Evolutionary conservation across 495 filamentous ascomycete species (phyloP).

Genomic region (Lichina pygmaea): DNA sequence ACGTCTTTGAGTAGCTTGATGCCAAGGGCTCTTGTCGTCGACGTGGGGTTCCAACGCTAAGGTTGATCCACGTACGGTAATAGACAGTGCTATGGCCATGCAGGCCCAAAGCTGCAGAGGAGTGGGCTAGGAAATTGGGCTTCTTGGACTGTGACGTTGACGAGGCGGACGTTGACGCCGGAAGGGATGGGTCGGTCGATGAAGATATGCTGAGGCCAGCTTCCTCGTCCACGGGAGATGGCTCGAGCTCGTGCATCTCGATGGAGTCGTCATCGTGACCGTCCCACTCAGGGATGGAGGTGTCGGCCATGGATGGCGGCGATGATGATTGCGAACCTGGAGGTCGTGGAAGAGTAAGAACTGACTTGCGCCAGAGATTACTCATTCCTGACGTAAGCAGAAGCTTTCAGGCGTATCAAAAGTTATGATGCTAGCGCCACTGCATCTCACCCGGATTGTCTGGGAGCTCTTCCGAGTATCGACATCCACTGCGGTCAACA

Average conservation of each 20-base stretch:
- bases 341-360: too few species aligned
- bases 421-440: too few species aligned
- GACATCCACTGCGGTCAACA: too few species aligned
- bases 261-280: slow-evolving; percentile 15
- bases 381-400: too few species aligned
- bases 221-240: slow-evolving; percentile 44
- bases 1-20: background rate
- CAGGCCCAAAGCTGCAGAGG: slow-evolving; percentile 10
- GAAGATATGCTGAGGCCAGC: background rate
- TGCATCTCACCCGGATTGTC: too few species aligned
- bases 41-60: background rate
- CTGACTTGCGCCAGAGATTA: too few species aligned
- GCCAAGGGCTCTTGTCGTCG: background rate
- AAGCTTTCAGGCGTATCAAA: too few species aligned
- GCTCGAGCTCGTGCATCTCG: slow-evolving; percentile 55
- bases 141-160: background rate
- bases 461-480: too few species aligned
- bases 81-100: slow-evolving; percentile 11
- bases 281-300: slow-evolving; percentile 5
- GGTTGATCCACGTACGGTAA: slow-evolving; percentile 7
- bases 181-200: background rate
- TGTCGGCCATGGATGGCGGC: too few species aligned
- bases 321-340: too few species aligned
- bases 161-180: background rate
- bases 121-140: background rate